Evolutionary conservation across 2,329 filamentous ascomycete species (phyloP).

Genomic region (Aureobasidium namibiae): DNA sequence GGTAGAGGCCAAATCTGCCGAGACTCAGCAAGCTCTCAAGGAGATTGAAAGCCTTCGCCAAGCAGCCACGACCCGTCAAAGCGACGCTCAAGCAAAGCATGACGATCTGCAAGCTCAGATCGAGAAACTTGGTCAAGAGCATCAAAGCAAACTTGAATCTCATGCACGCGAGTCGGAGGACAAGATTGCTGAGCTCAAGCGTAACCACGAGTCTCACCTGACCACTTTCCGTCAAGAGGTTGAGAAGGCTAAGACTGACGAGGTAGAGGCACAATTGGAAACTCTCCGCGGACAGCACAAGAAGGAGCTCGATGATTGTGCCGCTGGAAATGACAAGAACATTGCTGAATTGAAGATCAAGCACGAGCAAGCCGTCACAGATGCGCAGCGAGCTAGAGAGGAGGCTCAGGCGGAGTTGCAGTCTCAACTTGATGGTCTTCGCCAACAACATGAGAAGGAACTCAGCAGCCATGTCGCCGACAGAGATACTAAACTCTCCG

Average conservation of each 20-base stretch:
- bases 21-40: background rate
- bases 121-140: background rate
- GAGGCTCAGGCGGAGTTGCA: slow-evolving; percentile 1
- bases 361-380: slow-evolving; percentile 1
- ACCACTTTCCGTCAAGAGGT: background rate
- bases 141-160: background rate
- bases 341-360: background rate
- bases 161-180: background rate
- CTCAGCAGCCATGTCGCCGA: background rate
- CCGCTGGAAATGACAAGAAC: background rate
- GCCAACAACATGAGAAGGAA: slow-evolving; percentile 1
- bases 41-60: background rate
- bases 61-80: background rate
- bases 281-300: background rate
- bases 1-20: background rate
- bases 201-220: background rate
- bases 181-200: background rate
- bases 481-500: background rate
- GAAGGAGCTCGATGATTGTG: background rate
- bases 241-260: background rate
- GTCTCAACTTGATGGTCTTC: background rate
- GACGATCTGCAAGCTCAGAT: slow-evolving; percentile 3
- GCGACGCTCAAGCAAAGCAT: background rate
- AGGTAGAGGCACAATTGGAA: background rate
- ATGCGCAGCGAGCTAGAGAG: background rate